Percentiles rank a stretch among this genome's conserved stretches.
phyloP scores from a whole-genome alignment of 1,284 basidiomycete genomes.

The Somion occarium region DNA sequence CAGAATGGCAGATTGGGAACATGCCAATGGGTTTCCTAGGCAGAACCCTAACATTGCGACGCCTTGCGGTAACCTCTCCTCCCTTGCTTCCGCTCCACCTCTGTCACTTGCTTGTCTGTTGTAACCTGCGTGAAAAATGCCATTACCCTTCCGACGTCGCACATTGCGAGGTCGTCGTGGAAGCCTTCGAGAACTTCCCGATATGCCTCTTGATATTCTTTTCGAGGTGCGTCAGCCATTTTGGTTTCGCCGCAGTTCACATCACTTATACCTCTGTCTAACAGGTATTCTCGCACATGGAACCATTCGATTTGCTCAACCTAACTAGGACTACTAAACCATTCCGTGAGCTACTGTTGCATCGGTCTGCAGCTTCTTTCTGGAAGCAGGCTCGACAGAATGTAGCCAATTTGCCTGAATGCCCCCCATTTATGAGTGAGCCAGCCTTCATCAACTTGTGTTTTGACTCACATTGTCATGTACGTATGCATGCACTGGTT shows the following conservation, averaged over 20 bases:
- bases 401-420: slow-evolving; percentile 19
- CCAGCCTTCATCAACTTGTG: slow-evolving; percentile 26
- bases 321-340: slow-evolving; percentile 35
- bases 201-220: slow-evolving; percentile 22
- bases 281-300: slow-evolving; percentile 42
- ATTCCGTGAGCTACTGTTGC: slow-evolving; percentile 34
- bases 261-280: not conserved
- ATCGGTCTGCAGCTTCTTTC: slow-evolving; percentile 29
- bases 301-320: slow-evolving; percentile 41
- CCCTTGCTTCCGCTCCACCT: too few relatives aligned
- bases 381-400: slow-evolving; percentile 35
- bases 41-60: too few relatives aligned
- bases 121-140: too few relatives aligned
- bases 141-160: too few relatives aligned
- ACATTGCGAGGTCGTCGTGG: not conserved
- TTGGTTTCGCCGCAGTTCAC: not conserved
- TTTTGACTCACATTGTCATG: slow-evolving; percentile 16
- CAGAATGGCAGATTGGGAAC: too few relatives aligned
- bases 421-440: slow-evolving; percentile 29
- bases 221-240: slow-evolving; percentile 13
- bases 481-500: not conserved
- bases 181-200: slow-evolving; percentile 6
- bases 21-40: too few relatives aligned
- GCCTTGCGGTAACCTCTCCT: too few relatives aligned
- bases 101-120: too few relatives aligned